phyloP scores from a whole-genome alignment of 768 basidiomycete genomes.

The Boletus barrowsii region DNA sequence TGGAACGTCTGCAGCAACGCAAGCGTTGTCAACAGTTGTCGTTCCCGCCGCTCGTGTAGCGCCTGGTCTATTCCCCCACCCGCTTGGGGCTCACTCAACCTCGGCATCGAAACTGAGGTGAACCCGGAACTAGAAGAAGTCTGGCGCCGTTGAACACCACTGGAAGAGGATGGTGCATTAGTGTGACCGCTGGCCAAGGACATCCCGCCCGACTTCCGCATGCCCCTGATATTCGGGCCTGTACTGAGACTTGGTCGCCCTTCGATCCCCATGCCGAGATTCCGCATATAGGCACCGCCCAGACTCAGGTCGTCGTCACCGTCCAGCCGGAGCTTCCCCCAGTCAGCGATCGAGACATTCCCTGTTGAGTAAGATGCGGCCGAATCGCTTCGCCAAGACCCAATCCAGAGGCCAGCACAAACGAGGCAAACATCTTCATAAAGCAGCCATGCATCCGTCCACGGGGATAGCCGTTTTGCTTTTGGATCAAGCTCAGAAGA shows the following conservation, averaged over 20 bases:
- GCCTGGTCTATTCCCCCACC: conserved; percentile 9
- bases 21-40: conserved; percentile 45
- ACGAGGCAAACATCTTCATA: conserved; percentile 85
- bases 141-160: conserved; percentile 28
- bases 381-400: conserved; percentile 55
- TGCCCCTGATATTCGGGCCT: conserved; percentile 34
- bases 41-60: conserved; percentile 32
- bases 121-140: conserved; percentile 30
- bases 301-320: conserved; percentile 62
- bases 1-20: conserved; percentile 68
- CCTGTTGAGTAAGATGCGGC: conserved; percentile 47
- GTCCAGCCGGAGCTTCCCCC: conserved; percentile 58
- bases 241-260: conserved; percentile 42
- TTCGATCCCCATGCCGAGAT: conserved; percentile 69
- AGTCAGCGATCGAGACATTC: conserved; percentile 44
- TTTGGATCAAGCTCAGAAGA: conserved; percentile 31
- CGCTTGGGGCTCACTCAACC: conserved; percentile 26
- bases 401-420: conserved; percentile 81
- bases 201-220: conserved; percentile 48
- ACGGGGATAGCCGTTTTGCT: conserved; percentile 44
- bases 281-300: conserved; percentile 44
- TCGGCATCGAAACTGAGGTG: conserved; percentile 19
- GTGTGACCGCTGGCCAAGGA: conserved; percentile 38
- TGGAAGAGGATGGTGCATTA: conserved; percentile 34
- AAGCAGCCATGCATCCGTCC: conserved; percentile 76